Conservation (phyloP, 129 eudicot species). For the Saussurea involucrata region DNA sequence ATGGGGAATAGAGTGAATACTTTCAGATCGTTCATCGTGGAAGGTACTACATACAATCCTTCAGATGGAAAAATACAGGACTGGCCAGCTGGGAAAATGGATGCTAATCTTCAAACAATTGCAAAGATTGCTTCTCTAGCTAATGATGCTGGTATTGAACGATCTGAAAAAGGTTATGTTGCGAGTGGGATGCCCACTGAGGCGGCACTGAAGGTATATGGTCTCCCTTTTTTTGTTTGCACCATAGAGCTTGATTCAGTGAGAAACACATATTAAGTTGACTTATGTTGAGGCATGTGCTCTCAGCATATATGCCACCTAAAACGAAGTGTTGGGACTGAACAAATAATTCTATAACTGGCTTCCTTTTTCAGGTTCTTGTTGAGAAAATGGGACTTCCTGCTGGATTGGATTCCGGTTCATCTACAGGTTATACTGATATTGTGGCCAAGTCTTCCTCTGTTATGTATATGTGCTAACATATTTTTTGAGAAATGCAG, state of each 20-base stretch:
- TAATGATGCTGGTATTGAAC: constrained; percentile 88
- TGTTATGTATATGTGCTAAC: not conserved
- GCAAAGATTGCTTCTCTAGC: constrained; percentile 89
- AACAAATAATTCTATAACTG: not conserved
- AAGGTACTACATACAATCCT: constrained; percentile 93
- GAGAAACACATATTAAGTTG: not conserved
- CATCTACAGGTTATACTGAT: constrained; percentile 25
- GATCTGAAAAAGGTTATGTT: constrained; percentile 53
- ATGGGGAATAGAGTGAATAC: constrained; percentile 47
- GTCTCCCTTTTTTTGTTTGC: not conserved
- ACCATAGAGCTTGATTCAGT: not conserved
- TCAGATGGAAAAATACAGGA: constrained; percentile 68
- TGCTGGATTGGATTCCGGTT: constrained; percentile 32
- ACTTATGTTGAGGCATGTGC: not conserved
- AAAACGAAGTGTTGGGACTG: not conserved
- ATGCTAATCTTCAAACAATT: constrained; percentile 66
- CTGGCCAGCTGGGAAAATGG: constrained; percentile 84
- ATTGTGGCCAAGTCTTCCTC: constrained; percentile 33
- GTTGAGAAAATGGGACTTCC: constrained; percentile 96
- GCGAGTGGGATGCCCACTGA: constrained; percentile 95
- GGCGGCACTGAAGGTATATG: constrained; percentile 80
- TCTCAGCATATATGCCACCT: not conserved
- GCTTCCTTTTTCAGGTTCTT: constrained; percentile 45
- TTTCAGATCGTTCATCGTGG: constrained; percentile 54
- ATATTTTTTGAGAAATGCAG: constrained; percentile 21